A percentile compares a stretch with the other conserved stretches of the same genome.
phyloP scores from a whole-genome alignment of 805 yeast species.

The Vanderwaltozyma verrucispora region DNA sequence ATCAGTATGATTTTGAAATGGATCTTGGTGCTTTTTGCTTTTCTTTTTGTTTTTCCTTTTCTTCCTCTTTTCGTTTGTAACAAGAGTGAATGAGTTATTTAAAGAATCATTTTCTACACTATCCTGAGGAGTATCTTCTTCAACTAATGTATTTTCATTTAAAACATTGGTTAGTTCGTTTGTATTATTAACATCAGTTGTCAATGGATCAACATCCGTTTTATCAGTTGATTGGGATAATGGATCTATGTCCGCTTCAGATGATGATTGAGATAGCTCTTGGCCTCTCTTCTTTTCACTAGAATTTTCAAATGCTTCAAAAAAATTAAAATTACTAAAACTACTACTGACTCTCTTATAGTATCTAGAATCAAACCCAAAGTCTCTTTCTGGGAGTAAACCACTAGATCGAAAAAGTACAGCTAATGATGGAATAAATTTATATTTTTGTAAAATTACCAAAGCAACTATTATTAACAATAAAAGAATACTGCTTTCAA shows the following conservation, averaged over 20 bases:
- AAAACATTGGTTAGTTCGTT: too few relatives aligned
- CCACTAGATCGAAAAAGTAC: conserved; percentile 27
- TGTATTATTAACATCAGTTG: too few relatives aligned
- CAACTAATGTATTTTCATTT: too few relatives aligned
- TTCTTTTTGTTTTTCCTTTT: conserved; percentile 64
- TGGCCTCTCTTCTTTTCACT: background rate
- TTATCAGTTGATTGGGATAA: background rate
- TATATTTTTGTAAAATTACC: conserved; percentile 22
- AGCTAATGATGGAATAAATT: conserved; percentile 27
- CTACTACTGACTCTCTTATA: conserved; percentile 1
- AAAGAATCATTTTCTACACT: background rate
- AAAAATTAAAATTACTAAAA: conserved; percentile 1
- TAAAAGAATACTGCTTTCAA: conserved; percentile 33
- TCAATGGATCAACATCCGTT: too few relatives aligned
- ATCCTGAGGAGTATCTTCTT: too few relatives aligned
- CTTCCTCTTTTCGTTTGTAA: conserved; percentile 22
- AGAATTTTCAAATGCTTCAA: background rate
- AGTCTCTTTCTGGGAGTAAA: conserved; percentile 18
- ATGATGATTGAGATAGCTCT: background rate
- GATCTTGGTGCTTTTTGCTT: conserved; percentile 69
- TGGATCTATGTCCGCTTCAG: conserved; percentile 4
- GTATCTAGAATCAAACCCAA: conserved; percentile 1
- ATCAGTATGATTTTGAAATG: conserved; percentile 19
- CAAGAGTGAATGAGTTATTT: conserved; percentile 1
- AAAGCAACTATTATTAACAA: conserved; percentile 21